These are phyloP conservation scores for Magnolia sinica DNA, from an alignment of 164 flowering plant species.

Conservation along the genomic window DNA sequence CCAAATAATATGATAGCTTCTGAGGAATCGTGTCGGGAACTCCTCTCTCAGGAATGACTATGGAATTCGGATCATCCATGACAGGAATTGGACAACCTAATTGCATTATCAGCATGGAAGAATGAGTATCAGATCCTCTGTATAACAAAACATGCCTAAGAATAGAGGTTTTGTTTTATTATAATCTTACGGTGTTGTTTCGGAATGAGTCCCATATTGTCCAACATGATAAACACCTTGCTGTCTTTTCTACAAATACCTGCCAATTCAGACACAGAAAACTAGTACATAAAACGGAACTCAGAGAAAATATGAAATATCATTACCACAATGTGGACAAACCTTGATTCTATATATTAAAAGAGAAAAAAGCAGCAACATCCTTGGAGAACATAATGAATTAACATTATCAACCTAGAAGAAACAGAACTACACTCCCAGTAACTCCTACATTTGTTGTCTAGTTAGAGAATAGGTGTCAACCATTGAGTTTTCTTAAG, in stretches of 20 bases:
- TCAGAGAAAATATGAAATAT: not conserved
- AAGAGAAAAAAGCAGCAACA: too few relatives aligned
- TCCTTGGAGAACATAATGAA: too few relatives aligned
- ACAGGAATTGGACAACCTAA: constrained; percentile 88
- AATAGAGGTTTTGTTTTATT: not conserved
- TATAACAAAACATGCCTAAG: not conserved
- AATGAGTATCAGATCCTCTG: not conserved
- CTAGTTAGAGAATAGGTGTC: too few relatives aligned
- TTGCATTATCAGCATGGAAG: constrained; percentile 11
- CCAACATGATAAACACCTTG: constrained; percentile 58
- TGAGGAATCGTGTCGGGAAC: constrained; percentile 55
- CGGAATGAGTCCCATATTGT: constrained; percentile 67
- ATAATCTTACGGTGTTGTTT: constrained; percentile 75
- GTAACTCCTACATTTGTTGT: too few relatives aligned
- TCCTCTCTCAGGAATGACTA: constrained; percentile 64
- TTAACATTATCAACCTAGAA: too few relatives aligned
- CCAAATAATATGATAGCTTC: constrained; percentile 54
- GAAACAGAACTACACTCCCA: too few relatives aligned
- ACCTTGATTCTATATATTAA: too few relatives aligned
- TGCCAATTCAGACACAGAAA: constrained; percentile 27
- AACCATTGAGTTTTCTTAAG: too few relatives aligned
- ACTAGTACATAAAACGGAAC: not conserved
- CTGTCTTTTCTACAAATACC: constrained; percentile 88
- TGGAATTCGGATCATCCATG: constrained; percentile 52
- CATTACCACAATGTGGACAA: not conserved